Conservation (phyloP, 305 asterid genomes). For the Fraxinus velutina region DNA sequence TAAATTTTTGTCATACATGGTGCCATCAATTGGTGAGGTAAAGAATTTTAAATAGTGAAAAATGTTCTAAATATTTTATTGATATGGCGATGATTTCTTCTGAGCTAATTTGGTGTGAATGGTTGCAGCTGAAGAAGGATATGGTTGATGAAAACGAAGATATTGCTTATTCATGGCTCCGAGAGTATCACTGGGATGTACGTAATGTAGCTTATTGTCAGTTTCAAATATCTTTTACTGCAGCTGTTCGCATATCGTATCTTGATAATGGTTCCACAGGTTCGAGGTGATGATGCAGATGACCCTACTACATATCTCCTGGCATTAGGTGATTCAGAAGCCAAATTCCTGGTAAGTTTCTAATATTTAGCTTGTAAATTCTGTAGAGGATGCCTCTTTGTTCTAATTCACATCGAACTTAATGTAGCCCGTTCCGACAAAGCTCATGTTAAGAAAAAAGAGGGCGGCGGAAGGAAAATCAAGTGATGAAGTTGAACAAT, state of each 20-base stretch:
- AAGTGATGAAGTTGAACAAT: constrained; percentile 68
- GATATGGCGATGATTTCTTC: background rate
- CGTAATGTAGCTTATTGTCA: constrained; percentile 25
- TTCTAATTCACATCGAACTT: constrained; percentile 4
- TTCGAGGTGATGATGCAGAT: constrained; percentile 71
- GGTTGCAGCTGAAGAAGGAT: constrained; percentile 75
- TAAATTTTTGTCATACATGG: constrained; percentile 90
- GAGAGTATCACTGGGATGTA: constrained; percentile 94
- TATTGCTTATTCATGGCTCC: constrained; percentile 76
- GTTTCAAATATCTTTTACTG: background rate
- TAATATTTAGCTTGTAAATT: background rate
- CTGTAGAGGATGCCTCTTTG: background rate
- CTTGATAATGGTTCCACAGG: constrained; percentile 41
- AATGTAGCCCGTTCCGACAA: constrained; percentile 81
- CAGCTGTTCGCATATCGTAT: constrained; percentile 14
- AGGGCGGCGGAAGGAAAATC: constrained; percentile 86
- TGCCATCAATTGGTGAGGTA: constrained; percentile 83
- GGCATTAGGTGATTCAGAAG: constrained; percentile 63
- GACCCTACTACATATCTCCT: constrained; percentile 80
- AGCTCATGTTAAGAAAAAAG: constrained; percentile 79
- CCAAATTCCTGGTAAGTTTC: constrained; percentile 60
- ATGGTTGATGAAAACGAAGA: constrained; percentile 80
- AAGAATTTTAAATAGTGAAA: constrained; percentile 9
- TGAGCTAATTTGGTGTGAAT: constrained; percentile 11
- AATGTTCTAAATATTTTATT: background rate